Evolutionary conservation across 139 green algal species (phyloP).

Genomic region (Spirogloea muscicola): DNA sequence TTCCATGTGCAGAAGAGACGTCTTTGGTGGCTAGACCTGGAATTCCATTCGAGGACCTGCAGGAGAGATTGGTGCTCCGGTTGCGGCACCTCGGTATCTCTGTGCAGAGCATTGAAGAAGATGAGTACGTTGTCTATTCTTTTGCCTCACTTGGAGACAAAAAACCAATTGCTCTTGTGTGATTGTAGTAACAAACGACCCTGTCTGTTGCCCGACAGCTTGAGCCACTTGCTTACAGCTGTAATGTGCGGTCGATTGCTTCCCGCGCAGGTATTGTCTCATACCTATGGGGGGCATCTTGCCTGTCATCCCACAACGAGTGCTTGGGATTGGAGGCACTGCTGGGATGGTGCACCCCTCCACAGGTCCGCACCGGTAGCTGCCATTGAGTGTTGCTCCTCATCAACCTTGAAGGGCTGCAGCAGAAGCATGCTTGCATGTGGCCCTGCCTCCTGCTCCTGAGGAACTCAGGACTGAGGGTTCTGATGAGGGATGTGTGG

Average conservation of each 20-base stretch:
- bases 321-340: slow-evolving; percentile 91
- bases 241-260: no score
- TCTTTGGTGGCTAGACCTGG: slow-evolving; percentile 86
- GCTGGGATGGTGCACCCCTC: slow-evolving; percentile 92
- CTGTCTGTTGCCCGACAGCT: no score
- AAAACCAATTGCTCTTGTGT: no score
- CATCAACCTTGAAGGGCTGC: no score
- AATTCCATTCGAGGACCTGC: slow-evolving; percentile 84
- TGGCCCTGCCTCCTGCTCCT: no score
- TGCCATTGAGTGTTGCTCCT: no score
- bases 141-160: no score
- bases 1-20: slow-evolving; percentile 76
- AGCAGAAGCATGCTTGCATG: no score
- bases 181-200: no score
- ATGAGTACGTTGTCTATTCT: slow-evolving; percentile 46
- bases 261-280: slow-evolving; percentile 83
- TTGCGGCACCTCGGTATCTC: slow-evolving; percentile 70
- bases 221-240: no score
- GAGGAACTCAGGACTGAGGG: no score
- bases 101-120: slow-evolving; percentile 78
- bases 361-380: slow-evolving; percentile 62
- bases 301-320: slow-evolving; percentile 84
- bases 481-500: no score
- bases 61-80: slow-evolving; percentile 75
- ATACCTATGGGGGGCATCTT: slow-evolving; percentile 98